Base-by-base conservation (phyloP, 768 basidiomycete genomes). In the Lentinus brumalis region DNA sequence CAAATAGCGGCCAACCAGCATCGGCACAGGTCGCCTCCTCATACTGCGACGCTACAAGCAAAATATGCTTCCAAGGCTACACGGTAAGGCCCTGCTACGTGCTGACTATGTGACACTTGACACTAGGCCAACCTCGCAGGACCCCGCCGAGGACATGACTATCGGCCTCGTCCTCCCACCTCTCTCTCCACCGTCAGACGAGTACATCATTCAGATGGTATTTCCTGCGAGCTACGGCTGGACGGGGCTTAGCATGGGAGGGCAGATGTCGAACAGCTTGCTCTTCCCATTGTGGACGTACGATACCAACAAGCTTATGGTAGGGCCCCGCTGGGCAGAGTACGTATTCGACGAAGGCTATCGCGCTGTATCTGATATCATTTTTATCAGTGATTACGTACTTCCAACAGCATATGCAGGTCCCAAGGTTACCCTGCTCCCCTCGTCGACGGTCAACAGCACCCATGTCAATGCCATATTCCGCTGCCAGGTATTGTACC, bases 381-480 rank as follows among this genome's bases (percentile, higher is more conserved):
- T 15, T 18, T 14, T 51, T 5, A 21, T 4, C 53, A 71, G 71
- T 18, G 69, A 69, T 49, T 71, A 70, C 61, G 66, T 70, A 7
- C 63, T 71, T n/a, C 69, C 70, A 7, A 30, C 18, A 12, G 31
- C 55, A 1, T 72, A 70, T 55, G 38, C 67, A 11, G 71, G 71
- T 3, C 71, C 71, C 21, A 62, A 60, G 29, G 57, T 70, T 55
- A 72, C 69, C 11, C 59, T 70, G 15, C 63, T 73, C n/a, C 67
- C 67, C 1, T 61, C 63, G 44, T 68, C 69, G 0, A 53, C 50
- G 12, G 57, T 69, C 12, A 73, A 73, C 57, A 69, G 65, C 45
- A 73, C 71, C 21, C 64, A 72, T 53, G 61, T 70, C 41, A 69
- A 69, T 45, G 67, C 69, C 12, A 66, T 68, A 3, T 74, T 74